A percentile compares a stretch with the other conserved stretches of the same genome.
phyloP scores from a whole-genome alignment of 441 rosid species.

The Cnidoscolus chayamansa region DNA sequence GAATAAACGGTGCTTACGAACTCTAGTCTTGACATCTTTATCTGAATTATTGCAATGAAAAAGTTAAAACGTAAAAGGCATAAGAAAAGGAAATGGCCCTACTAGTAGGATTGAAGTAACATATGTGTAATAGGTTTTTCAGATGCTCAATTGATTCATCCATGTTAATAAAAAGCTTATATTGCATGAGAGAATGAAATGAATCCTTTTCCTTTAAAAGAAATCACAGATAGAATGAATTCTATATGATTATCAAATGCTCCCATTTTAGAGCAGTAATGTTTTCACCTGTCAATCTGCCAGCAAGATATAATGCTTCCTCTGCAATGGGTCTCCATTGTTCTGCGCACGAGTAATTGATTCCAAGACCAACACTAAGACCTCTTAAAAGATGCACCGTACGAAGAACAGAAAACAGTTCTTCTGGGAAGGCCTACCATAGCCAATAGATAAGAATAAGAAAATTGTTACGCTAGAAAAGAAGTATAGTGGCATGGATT shows the following conservation, averaged over 20 bases:
- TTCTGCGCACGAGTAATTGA: constrained; percentile 78
- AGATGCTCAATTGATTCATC: too few relatives aligned
- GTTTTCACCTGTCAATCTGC: constrained; percentile 63
- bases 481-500: neutral
- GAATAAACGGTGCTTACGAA: constrained; percentile 23
- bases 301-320: constrained; percentile 67
- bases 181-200: too few relatives aligned
- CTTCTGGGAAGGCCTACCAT: constrained; percentile 81
- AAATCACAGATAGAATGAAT: too few relatives aligned
- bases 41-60: constrained; percentile 24
- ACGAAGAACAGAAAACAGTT: constrained; percentile 79
- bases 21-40: constrained; percentile 28
- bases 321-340: constrained; percentile 90
- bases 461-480: neutral
- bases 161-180: too few relatives aligned
- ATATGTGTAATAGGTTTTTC: neutral
- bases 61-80: neutral
- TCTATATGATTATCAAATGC: neutral
- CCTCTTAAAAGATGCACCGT: constrained; percentile 86
- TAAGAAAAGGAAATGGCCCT: too few relatives aligned
- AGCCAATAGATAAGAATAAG: constrained; percentile 8
- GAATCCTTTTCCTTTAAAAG: too few relatives aligned
- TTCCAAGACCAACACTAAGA: constrained; percentile 84
- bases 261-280: neutral
- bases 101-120: neutral